Evolutionary conservation across 345 rosid species (phyloP).

Genomic region (Linum usitatissimum): DNA sequence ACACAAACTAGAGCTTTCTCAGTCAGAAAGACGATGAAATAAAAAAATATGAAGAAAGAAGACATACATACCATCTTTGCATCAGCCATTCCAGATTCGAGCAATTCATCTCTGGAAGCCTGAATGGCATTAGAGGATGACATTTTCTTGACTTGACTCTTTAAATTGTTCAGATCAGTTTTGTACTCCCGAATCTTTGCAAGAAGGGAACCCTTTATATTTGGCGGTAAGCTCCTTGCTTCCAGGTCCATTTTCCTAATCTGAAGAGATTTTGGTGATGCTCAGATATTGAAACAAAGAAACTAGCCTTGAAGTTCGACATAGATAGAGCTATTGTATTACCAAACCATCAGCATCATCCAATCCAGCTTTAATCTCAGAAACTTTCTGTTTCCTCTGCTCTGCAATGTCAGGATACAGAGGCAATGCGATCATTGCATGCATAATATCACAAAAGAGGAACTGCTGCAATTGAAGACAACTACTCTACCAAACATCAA

Average conservation of each 20-base stretch:
- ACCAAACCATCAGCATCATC: constrained; percentile 82
- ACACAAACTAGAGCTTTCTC: background rate
- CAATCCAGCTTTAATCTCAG: constrained; percentile 51
- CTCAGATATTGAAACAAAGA: background rate
- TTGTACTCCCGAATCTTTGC: constrained; percentile 27
- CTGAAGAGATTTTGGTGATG: no score
- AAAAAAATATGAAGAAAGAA: background rate
- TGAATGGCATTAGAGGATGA: constrained; percentile 16
- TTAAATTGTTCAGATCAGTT: constrained; percentile 26
- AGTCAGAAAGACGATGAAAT: background rate
- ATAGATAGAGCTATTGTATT: constrained; percentile 7
- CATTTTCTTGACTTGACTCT: constrained; percentile 18
- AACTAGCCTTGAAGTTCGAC: background rate
- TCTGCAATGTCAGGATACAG: constrained; percentile 26
- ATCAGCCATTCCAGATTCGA: constrained; percentile 25
- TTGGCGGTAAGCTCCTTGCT: constrained; percentile 26
- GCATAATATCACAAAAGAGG: background rate
- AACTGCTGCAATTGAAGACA: background rate
- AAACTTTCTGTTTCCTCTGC: constrained; percentile 68
- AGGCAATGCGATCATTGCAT: background rate
- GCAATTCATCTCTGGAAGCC: constrained; percentile 19
- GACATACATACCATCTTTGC: constrained; percentile 14
- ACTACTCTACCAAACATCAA: no score
- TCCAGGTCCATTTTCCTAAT: no score
- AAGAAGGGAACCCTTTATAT: constrained; percentile 24